phyloP scores from a whole-genome alignment of 2,329 filamentous ascomycete species.

The Sclerotinia trifoliorum region DNA sequence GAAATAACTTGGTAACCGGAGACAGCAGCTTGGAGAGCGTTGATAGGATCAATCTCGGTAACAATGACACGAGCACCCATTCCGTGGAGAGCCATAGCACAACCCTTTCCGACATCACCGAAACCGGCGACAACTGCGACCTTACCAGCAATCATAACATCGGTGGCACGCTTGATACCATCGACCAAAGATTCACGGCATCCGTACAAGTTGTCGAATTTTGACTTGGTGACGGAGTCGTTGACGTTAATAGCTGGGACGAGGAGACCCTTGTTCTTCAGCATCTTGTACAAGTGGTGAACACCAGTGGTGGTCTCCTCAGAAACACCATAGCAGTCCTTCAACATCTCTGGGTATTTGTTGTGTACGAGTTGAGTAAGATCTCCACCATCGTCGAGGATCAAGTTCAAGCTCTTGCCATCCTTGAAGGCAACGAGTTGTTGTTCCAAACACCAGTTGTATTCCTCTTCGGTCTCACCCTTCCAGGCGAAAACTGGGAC shows the following conservation, averaged over 20 bases:
- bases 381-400: constrained; percentile 98
- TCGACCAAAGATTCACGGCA: constrained; percentile 98
- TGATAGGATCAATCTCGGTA: constrained; percentile 98
- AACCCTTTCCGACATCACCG: constrained; percentile 99
- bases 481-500: constrained; percentile 80
- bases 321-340: constrained; percentile 96
- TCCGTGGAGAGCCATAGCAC: constrained; percentile 89
- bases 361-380: constrained; percentile 92
- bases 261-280: constrained; percentile 85
- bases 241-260: constrained; percentile 99
- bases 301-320: constrained; percentile 99
- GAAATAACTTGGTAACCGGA: constrained; percentile 95
- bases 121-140: constrained; percentile 95
- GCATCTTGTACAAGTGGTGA: constrained; percentile 98
- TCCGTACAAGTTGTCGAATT: constrained; percentile 99
- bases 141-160: constrained; percentile 99
- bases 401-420: constrained; percentile 93
- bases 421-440: constrained; percentile 97
- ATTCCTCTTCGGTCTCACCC: constrained; percentile 97
- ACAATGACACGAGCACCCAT: constrained; percentile 97
- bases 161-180: constrained; percentile 99
- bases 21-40: constrained; percentile 97
- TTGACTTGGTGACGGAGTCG: constrained; percentile 99
- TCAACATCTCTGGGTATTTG: constrained; percentile 98
- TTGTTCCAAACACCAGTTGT: constrained; percentile 99